Evolutionary conservation across 1,139 yeast genomes (phyloP).

Genomic region (Saccharomycopsis hybrid): DNA sequence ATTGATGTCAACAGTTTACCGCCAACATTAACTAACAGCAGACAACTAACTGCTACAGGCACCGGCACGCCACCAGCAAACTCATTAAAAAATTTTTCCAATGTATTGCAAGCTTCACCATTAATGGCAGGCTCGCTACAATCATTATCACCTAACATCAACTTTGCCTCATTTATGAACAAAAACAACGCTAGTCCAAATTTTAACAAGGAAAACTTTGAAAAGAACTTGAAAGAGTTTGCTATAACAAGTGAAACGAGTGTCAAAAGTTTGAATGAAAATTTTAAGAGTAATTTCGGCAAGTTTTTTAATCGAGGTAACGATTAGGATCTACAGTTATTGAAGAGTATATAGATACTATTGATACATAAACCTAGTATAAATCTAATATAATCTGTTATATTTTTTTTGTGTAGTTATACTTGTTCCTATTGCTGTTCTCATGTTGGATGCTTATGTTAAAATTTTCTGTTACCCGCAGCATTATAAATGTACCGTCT

Average conservation of each 20-base stretch:
- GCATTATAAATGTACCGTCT: too few relatives aligned
- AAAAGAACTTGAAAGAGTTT: constrained; percentile 50
- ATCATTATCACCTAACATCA: constrained; percentile 17
- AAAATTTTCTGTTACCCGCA: too few relatives aligned
- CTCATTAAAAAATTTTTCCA: constrained; percentile 22
- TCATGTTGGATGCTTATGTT: too few relatives aligned
- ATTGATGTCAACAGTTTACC: constrained; percentile 24
- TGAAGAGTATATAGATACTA: too few relatives aligned
- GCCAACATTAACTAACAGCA: not conserved
- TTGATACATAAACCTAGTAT: too few relatives aligned
- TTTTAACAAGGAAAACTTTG: constrained; percentile 44
- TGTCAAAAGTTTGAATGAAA: constrained; percentile 53
- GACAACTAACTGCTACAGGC: too few relatives aligned
- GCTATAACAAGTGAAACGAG: constrained; percentile 45
- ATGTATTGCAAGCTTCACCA: constrained; percentile 10
- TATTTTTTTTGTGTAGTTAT: too few relatives aligned
- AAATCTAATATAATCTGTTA: too few relatives aligned
- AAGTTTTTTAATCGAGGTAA: constrained; percentile 39
- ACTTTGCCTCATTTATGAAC: constrained; percentile 13
- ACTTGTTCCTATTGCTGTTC: too few relatives aligned
- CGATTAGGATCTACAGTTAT: too few relatives aligned
- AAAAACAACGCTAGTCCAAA: constrained; percentile 12
- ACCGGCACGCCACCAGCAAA: not conserved
- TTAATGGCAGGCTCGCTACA: constrained; percentile 14
- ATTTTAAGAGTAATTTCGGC: constrained; percentile 46